These are phyloP conservation scores for Wickerhamiella parazyma DNA, from an alignment of 805 yeast genomes.

Conservation along the genomic window DNA sequence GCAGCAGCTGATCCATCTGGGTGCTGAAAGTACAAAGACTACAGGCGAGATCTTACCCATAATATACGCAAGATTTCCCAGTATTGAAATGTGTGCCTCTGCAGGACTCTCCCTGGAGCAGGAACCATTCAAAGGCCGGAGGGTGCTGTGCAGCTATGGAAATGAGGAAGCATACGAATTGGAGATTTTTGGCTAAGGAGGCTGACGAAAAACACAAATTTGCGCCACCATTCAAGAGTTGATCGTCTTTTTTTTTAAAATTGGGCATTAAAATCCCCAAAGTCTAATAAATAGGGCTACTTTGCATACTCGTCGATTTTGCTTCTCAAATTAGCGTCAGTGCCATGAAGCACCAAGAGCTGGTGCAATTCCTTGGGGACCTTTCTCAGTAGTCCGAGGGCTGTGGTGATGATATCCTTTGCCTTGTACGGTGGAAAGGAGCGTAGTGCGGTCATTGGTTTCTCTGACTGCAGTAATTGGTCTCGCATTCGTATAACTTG, in stretches of 20 bases:
- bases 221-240: too few relatives aligned
- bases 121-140: not conserved
- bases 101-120: not conserved
- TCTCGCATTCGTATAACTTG: constrained; percentile 61
- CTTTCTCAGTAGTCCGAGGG: constrained; percentile 65
- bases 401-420: constrained; percentile 58
- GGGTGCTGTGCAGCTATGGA: constrained; percentile 2
- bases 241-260: not conserved
- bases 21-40: not conserved
- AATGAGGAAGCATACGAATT: constrained; percentile 38
- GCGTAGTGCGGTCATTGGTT: constrained; percentile 63
- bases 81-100: not conserved
- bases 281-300: not conserved
- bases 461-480: constrained; percentile 40
- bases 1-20: not conserved
- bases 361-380: constrained; percentile 56
- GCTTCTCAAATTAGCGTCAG: constrained; percentile 27
- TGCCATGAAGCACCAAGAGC: constrained; percentile 48
- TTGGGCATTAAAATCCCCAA: too few relatives aligned
- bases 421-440: constrained; percentile 63
- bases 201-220: too few relatives aligned
- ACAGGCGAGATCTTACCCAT: not conserved
- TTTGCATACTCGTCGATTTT: constrained; percentile 10
- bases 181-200: constrained; percentile 20
- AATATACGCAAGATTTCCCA: not conserved